Conservation (phyloP, 495 filamentous ascomycete species). For the Neurospora sp. region DNA sequence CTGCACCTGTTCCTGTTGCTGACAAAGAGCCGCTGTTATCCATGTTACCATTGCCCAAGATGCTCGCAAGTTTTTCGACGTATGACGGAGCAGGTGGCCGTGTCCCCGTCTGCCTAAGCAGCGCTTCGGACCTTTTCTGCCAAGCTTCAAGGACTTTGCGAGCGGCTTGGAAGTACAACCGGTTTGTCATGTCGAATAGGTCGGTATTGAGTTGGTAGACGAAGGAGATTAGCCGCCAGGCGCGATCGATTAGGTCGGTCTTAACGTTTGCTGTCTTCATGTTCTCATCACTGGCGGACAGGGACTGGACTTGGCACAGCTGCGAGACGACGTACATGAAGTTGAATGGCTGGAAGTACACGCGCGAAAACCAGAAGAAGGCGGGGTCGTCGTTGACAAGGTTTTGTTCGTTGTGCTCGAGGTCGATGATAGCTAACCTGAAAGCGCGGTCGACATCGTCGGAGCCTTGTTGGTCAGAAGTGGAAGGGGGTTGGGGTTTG, state of each 20-base stretch:
- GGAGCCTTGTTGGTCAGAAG: slow-evolving; percentile 10
- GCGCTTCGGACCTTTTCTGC: slow-evolving; percentile 28
- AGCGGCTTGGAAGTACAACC: slow-evolving; percentile 30
- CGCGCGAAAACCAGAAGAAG: slow-evolving; percentile 40
- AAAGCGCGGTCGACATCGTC: slow-evolving; percentile 33
- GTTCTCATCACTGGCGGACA: background rate
- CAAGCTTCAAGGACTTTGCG: slow-evolving; percentile 37
- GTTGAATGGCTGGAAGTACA: slow-evolving; percentile 42
- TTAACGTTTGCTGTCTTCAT: slow-evolving; percentile 9
- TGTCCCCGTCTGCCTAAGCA: slow-evolving; percentile 10
- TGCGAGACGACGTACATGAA: slow-evolving; percentile 45
- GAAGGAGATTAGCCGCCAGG: slow-evolving; percentile 35
- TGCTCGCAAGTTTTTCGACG: slow-evolving; percentile 19
- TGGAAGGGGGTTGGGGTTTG: slow-evolving; percentile 27
- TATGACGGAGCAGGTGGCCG: slow-evolving; percentile 24
- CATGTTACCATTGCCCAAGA: background rate
- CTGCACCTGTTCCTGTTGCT: background rate
- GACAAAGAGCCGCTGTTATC: background rate
- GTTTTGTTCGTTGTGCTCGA: slow-evolving; percentile 34
- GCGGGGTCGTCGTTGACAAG: slow-evolving; percentile 24
- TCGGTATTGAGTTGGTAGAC: slow-evolving; percentile 36
- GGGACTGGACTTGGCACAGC: slow-evolving; percentile 22
- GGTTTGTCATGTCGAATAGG: slow-evolving; percentile 33
- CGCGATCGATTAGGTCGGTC: slow-evolving; percentile 41
- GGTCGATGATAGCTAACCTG: slow-evolving; percentile 28